Evolutionary conservation across 2,329 filamentous ascomycete genomes (phyloP).

Genomic region (Alternaria incomplexa): DNA sequence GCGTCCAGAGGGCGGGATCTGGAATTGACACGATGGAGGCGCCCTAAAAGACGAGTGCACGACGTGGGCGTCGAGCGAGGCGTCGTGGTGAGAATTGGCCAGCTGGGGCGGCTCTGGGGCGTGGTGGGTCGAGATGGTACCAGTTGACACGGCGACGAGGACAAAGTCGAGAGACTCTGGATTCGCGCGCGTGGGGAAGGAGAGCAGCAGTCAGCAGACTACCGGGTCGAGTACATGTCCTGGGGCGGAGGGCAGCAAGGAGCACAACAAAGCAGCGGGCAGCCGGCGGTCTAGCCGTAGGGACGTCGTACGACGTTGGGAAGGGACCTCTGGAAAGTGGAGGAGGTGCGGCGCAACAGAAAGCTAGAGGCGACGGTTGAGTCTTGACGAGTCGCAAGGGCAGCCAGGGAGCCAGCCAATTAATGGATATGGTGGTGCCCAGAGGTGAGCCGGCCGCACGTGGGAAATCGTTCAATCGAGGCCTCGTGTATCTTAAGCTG

Average conservation of each 20-base stretch:
- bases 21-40: conserved; percentile 23
- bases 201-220: conserved; percentile 18
- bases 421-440: conserved; percentile 31
- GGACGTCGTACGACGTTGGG: conserved; percentile 30
- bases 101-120: conserved; percentile 13
- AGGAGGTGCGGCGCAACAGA: conserved; percentile 25
- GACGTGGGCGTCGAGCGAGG: conserved; percentile 28
- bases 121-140: conserved; percentile 30
- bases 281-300: conserved; percentile 35
- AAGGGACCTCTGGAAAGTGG: conserved; percentile 26
- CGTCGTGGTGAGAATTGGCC: conserved; percentile 20
- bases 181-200: conserved; percentile 6
- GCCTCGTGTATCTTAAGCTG: conserved; percentile 46
- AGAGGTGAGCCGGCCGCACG: conserved; percentile 40
- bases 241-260: conserved; percentile 17
- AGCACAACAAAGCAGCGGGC: conserved; percentile 30
- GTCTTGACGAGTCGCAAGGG: conserved; percentile 11
- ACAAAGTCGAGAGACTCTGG: conserved; percentile 3
- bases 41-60: conserved; percentile 26
- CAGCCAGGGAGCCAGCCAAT: conserved; percentile 37
- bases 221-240: conserved; percentile 28
- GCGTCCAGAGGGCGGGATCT: conserved; percentile 33
- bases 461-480: conserved; percentile 49
- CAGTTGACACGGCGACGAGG: conserved; percentile 20
- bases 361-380: conserved; percentile 25